These are phyloP conservation scores for Tinospora cordifolia DNA, from an alignment of 164 flowering plant species.

Conservation along the genomic window DNA sequence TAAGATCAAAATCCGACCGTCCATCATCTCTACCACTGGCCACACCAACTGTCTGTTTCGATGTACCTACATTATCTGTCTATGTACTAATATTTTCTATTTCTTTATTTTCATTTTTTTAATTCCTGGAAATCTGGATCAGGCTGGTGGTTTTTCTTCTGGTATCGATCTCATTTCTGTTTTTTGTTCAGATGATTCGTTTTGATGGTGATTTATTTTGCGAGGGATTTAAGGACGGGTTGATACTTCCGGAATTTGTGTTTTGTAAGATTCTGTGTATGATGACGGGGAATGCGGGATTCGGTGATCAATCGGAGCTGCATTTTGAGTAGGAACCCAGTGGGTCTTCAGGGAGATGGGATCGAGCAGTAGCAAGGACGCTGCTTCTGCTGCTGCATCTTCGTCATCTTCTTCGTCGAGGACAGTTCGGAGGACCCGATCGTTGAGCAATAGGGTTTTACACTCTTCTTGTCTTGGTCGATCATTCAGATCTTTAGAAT, in stretches of 20 bases:
- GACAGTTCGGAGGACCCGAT: slow-evolving; percentile 13
- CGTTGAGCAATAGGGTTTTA: slow-evolving; percentile 32
- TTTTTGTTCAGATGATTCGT: not conserved
- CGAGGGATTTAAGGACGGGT: slow-evolving; percentile 5
- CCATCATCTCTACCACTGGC: not conserved
- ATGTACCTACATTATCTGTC: not conserved
- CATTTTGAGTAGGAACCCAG: slow-evolving; percentile 6
- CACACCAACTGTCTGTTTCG: not conserved
- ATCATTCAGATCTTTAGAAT: slow-evolving; percentile 33
- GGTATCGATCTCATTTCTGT: not conserved
- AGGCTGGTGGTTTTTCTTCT: not conserved
- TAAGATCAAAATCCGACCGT: slow-evolving; percentile 8
- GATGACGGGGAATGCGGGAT: slow-evolving; percentile 3
- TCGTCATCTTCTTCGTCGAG: slow-evolving; percentile 13
- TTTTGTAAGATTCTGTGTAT: not conserved
- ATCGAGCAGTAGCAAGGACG: slow-evolving; percentile 19
- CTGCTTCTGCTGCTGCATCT: slow-evolving; percentile 1
- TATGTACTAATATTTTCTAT: too few relatives aligned
- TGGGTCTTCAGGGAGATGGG: slow-evolving; percentile 12
- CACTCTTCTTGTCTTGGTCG: slow-evolving; percentile 48
- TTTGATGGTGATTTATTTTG: not conserved
- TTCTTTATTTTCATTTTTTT: too few relatives aligned
- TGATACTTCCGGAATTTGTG: slow-evolving; percentile 5
- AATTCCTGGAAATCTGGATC: slow-evolving; percentile 18
- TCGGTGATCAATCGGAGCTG: not conserved